Conservation (phyloP, 2,329 filamentous ascomycete species). For the Pseudogymnoascus sp. region DNA sequence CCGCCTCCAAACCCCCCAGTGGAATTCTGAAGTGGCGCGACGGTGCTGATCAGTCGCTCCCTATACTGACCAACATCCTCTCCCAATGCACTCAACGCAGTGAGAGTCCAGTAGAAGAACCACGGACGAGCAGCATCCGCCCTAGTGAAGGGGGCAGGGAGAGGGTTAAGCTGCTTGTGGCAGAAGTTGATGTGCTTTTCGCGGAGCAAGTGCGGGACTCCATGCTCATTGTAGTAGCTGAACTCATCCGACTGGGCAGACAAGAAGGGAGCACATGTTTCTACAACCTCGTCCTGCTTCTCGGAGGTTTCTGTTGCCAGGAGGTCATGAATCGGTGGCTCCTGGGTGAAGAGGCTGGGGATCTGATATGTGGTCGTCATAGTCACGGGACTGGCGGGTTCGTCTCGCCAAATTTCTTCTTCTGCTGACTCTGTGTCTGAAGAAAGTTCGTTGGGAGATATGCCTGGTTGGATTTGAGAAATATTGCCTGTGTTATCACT, state of each 20-base stretch:
- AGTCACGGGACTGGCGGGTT: slow-evolving; percentile 4
- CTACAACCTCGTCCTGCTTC: slow-evolving; percentile 59
- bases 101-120: slow-evolving; percentile 88
- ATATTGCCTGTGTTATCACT: neutral
- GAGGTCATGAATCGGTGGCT: slow-evolving; percentile 55
- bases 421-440: neutral
- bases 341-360: slow-evolving; percentile 47
- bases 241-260: slow-evolving; percentile 38
- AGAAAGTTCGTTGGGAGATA: neutral
- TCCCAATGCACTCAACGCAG: slow-evolving; percentile 65
- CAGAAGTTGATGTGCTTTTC: slow-evolving; percentile 54
- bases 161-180: slow-evolving; percentile 44
- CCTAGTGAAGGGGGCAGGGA: slow-evolving; percentile 61
- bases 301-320: slow-evolving; percentile 59
- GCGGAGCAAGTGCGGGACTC: slow-evolving; percentile 66
- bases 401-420: slow-evolving; percentile 7
- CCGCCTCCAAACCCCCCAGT: slow-evolving; percentile 86
- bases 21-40: slow-evolving; percentile 71
- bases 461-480: neutral
- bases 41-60: slow-evolving; percentile 62
- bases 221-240: slow-evolving; percentile 55
- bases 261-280: slow-evolving; percentile 61
- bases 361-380: slow-evolving; percentile 24
- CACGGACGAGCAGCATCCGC: slow-evolving; percentile 86
- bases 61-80: slow-evolving; percentile 61